Percentiles rank a stretch among this genome's conserved stretches.
phyloP scores from a whole-genome alignment of 2,329 filamentous ascomycete species.

The Phoma sp. region DNA sequence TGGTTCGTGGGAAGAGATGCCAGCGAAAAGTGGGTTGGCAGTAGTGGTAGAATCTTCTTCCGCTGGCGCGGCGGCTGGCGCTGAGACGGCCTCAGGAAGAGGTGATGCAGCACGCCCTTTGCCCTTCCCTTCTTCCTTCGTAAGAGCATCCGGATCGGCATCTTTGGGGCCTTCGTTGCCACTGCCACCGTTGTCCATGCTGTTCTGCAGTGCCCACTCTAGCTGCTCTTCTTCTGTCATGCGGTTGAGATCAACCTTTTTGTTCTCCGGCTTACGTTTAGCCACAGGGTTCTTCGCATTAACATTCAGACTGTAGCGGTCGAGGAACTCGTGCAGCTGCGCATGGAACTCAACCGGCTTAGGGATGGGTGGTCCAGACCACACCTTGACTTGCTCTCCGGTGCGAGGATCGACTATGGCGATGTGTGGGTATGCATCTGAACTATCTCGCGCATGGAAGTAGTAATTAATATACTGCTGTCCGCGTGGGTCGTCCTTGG shows the following conservation, averaged over 20 bases:
- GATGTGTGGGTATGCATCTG: constrained; percentile 94
- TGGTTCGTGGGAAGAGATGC: constrained; percentile 73
- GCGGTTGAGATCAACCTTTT: constrained; percentile 75
- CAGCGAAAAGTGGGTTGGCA: constrained; percentile 62
- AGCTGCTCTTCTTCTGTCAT: constrained; percentile 99
- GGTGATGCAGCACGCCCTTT: constrained; percentile 46
- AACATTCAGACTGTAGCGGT: constrained; percentile 87
- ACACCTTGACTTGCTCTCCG: constrained; percentile 95
- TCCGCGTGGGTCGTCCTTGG: constrained; percentile 80
- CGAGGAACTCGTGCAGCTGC: constrained; percentile 94
- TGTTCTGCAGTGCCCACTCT: constrained; percentile 90
- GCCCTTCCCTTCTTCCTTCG: constrained; percentile 67
- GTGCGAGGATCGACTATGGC: constrained; percentile 95
- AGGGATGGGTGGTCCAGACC: constrained; percentile 84
- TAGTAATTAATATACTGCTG: constrained; percentile 89
- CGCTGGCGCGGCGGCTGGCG: constrained; percentile 11
- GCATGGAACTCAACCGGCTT: constrained; percentile 81
- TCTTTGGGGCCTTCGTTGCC: constrained; percentile 58
- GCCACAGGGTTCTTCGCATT: constrained; percentile 94
- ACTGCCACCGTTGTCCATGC: constrained; percentile 64
- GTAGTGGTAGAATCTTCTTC: constrained; percentile 38
- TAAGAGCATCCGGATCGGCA: constrained; percentile 86
- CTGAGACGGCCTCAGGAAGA: constrained; percentile 21
- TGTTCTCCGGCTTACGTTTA: constrained; percentile 73
- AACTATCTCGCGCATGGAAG: constrained; percentile 77